Evolutionary conservation across 1,284 basidiomycete species (phyloP), one percentile per base, ranked within the genome.

Genomic region (Leucoagaricus sp.): DNA sequence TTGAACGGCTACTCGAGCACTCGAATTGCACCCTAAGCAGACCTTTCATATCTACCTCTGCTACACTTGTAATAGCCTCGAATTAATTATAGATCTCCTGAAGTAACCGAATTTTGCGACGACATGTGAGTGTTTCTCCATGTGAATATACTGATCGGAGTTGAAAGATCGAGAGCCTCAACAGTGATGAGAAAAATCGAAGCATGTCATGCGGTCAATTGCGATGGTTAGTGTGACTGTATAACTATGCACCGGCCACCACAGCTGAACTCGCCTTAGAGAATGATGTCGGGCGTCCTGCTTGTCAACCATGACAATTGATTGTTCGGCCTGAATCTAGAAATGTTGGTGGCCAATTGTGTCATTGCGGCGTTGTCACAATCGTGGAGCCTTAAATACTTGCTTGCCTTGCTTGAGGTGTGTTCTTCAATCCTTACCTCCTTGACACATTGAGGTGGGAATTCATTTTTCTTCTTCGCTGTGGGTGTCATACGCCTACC

Each of bases 81-180:
- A 28, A 28, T 25, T 51, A 51, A 41, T 21, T 41, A 41, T 51
- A 51, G 38, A 42, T 19, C n/a, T 23, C n/a, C 26, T 13, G 26
- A 12, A 51, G 6, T 10, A 33, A n/a, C n/a, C n/a, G n/a, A n/a
- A n/a, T n/a, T n/a, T 13, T 9, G 29, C 25, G 49, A 19, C 21
- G 44, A 36, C 51, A 34, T 53, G 52, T 53, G 52, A 36, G 34
- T 29, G 33, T n/a, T n/a, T 26, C 13, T 25, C 34, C 53, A 54
- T 54, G 53, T 48, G 53, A 40, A 47, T 13, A 41, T 21, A 40
- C n/a, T 8, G 36, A 10, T 29, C 21, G 9, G 36, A 41, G 41
- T 29, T 51, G 36, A 42, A 41, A 17, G 10, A 29, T 15, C n/a
- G 4, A 28, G 10, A 23, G 8, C 19, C 41, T 48, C 6, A 34